Base-by-base conservation (phyloP, 139 green algal genomes). In the Volvox reticuliferus region DNA sequence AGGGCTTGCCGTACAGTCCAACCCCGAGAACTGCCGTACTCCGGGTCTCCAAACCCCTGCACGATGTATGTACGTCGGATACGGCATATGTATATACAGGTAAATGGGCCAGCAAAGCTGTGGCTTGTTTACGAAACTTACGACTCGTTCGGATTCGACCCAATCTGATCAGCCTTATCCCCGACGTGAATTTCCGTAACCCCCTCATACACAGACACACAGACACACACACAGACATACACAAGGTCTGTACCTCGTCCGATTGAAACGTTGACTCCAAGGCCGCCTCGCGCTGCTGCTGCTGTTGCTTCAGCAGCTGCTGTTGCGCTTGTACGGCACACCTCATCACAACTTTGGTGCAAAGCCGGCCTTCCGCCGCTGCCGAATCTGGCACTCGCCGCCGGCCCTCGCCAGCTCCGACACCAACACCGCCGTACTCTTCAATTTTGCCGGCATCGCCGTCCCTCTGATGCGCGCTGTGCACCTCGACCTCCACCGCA, bases 21-120 rank as follows among this genome's bases (percentile, higher is more conserved):
- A 37, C 36, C 68, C 14, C 68, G 84, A 37, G 17, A 21, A 44
- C 68, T 71, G 84, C 68, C 30, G 26, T 22, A 32, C 6, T 89
- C 84, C 32, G 84, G 84, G 37, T 89, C 84, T 20, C 84, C 84
- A n/a, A 89, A 89, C 16, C 68, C 68, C 68, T 81, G 37, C 36
- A 17, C 65, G 65, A 12, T 28, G 44, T 55, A 55, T 55, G 44
- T 55, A 55, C 44, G 44, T 5, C 44, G 44, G 9, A 55, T 55
- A 55, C 44, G 44, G 44, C 44, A 55, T 55, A 55, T 55, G 44
- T 55, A 5, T 9, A 55, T 55, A 9, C n/a, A 55, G 44, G 44
- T 9, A 55, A 55, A 55, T 55, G 44, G 44, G 44, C 5, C 44
- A 55, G 44, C 44, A 55, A 55, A 55, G 44, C 44, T 9, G 44